Conservation (phyloP, 1,284 basidiomycete genomes). For the Fomitiporia mediterranea region DNA sequence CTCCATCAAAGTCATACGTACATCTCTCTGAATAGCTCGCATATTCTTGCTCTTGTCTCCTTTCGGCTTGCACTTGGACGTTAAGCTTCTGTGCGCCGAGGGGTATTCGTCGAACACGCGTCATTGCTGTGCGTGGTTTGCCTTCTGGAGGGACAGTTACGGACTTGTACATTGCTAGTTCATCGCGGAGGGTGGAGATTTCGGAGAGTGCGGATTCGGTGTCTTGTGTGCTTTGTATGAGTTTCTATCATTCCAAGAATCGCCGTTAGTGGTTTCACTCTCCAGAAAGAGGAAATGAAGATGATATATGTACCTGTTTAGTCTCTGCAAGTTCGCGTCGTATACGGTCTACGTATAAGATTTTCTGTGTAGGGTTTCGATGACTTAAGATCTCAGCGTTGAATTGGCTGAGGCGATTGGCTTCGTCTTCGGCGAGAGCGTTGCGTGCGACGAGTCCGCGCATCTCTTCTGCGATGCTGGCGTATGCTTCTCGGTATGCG, state of each 20-base stretch:
- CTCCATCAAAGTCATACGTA: not conserved
- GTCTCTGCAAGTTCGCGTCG: conserved; percentile 63
- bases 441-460: conserved; percentile 60
- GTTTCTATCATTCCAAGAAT: conserved; percentile 40
- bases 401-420: conserved; percentile 58
- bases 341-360: conserved; percentile 70
- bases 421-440: conserved; percentile 68
- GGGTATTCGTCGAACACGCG: conserved; percentile 53
- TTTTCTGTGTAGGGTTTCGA: conserved; percentile 67
- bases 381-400: conserved; percentile 76
- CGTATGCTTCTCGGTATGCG: conserved; percentile 64
- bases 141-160: conserved; percentile 49
- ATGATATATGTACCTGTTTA: conserved; percentile 52
- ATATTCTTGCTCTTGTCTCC: not conserved
- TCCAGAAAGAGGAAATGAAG: not conserved
- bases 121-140: conserved; percentile 61
- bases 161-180: conserved; percentile 68
- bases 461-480: conserved; percentile 55
- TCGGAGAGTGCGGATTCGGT: conserved; percentile 44
- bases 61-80: not conserved
- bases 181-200: conserved; percentile 52
- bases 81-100: conserved; percentile 33
- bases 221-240: conserved; percentile 49
- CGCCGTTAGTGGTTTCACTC: not conserved
- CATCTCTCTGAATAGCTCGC: not conserved